Evolutionary conservation across 345 rosid species (phyloP).

Genomic region (Camelina sativa): DNA sequence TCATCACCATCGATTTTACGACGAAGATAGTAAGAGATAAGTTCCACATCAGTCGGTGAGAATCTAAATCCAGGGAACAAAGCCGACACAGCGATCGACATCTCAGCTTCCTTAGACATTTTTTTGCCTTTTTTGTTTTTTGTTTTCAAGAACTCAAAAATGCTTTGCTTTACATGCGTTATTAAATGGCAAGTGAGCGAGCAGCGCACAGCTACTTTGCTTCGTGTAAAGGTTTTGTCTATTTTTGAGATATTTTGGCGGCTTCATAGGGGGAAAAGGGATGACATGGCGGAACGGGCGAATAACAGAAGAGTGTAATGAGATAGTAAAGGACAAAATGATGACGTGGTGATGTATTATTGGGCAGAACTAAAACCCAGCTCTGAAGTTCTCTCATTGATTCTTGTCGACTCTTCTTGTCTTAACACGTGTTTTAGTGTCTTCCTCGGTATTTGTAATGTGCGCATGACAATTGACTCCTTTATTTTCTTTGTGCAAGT

Average conservation of each 20-base stretch:
- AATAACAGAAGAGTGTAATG: conserved; percentile 25
- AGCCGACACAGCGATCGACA: conserved; percentile 62
- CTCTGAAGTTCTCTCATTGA: conserved; percentile 32
- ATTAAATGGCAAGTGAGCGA: not conserved
- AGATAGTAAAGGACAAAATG: conserved; percentile 22
- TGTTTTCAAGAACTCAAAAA: not conserved
- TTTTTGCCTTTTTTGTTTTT: not conserved
- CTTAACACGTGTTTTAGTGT: not conserved
- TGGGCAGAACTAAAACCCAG: conserved; percentile 32
- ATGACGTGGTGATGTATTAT: conserved; percentile 26
- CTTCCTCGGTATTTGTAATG: not conserved
- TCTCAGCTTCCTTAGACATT: conserved; percentile 67
- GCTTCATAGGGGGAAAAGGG: not conserved
- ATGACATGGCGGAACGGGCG: conserved; percentile 34
- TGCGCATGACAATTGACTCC: not conserved
- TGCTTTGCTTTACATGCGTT: conserved; percentile 23
- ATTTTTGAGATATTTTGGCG: conserved; percentile 23
- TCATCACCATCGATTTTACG: conserved; percentile 80
- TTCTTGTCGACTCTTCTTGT: not conserved
- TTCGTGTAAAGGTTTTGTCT: conserved; percentile 36
- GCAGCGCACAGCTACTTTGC: conserved; percentile 35
- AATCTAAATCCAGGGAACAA: conserved; percentile 86
- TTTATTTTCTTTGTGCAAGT: not conserved
- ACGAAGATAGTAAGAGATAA: conserved; percentile 74
- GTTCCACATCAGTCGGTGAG: conserved; percentile 82